Evolutionary conservation across 2,329 filamentous ascomycete genomes (phyloP), one percentile per base, ranked within the genome.

Genomic region (Sclerotiophoma versabilis): DNA sequence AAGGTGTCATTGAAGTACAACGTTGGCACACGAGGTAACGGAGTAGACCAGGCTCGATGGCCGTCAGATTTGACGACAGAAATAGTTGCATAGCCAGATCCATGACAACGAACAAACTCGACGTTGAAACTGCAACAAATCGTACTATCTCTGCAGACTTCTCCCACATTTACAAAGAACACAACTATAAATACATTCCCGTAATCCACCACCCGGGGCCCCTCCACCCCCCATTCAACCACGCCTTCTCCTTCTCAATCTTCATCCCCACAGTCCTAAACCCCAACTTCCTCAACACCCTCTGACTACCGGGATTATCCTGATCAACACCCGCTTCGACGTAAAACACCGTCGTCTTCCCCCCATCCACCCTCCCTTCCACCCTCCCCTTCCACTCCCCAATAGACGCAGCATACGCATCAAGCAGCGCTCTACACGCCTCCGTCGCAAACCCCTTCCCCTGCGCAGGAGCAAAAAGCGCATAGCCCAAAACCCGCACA

Each of bases 1-100:
- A 59, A 49, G 15, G 68, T 71, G 8, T 32, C 78, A 42, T 65
- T 80, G 38, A 69, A 71, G 25, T 84, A 75, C 60, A 78, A 81
- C 54, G 72, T 84, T 15, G 79, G 81, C 2, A 81, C 80, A 3
- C 73, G 81, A 60, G 73, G 74, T 7, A 84, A 84, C 65, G 81
- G 81, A 1, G 70, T 79, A 3, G 81, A 84, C 64, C 57, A 75
- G 59, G 66, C 81, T 4, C 65, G 60, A 32, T 84, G 81, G 80
- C 82, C 81, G 7, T 63, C 74, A 10, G 72, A 82, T 67, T 59
- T 80, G 59, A 72, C 64, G 46, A 70, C 71, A 8, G 75, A 80
- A 50, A 52, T 78, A 27, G 71, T 79, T 9, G 53, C 29, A 17
- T 70, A 50, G 51, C 30, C 37, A 19, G 23, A 17, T 22, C 23